Base-by-base conservation (phyloP, 176 grass and related monocot species). In the Elaeis guineensis region DNA sequence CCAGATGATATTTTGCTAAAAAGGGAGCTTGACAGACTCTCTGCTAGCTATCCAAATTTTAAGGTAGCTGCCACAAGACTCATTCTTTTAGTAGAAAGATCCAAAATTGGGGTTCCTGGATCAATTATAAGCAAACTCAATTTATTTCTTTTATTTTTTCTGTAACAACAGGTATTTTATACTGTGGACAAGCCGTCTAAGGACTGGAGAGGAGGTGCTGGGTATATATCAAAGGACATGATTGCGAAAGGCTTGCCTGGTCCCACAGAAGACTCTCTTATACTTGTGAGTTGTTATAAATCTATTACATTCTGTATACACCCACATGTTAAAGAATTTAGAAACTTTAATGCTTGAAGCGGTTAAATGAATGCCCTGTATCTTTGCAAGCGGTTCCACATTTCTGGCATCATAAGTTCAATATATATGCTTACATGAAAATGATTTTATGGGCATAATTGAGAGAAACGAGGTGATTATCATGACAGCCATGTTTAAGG, bases 1-100 rank as follows among this genome's bases (percentile, higher is more conserved):
- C 83, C 92, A 66, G 92, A 97, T 18, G 92, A 97, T 80, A 88
- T 91, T 75, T 82, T 97, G 75, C 76, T 97, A 64, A 97, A 88
- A 80, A 75, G 25, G 62, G 92, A 97, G 72, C 72, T 97, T 19
- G 92, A 97, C 72, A 88, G 85, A 74, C 84, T 97, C 75, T 69
- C 87, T 21, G 75, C 62, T 58, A 88, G 81, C 78, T 83, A 91
- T 72, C 87, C 92, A 26, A 97, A 97, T 87, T 97, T 97, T 72
- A 97, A 97, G 87, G 92, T 97, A 72, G 30, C 52, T 81, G 54
- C 51, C 11, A 16, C 69, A 20, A 9, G 52, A 52, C 52, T 19
- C 12, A 44, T 25, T 54, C 64, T 54, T 54, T 35, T 62, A 52
- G 50, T 12, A 25, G 12, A 17, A 44, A 44, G 35, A 44, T 11